Evolutionary conservation across 768 basidiomycete genomes (phyloP), one percentile per base, ranked within the genome.

Genomic region (Suillus subaureus): DNA sequence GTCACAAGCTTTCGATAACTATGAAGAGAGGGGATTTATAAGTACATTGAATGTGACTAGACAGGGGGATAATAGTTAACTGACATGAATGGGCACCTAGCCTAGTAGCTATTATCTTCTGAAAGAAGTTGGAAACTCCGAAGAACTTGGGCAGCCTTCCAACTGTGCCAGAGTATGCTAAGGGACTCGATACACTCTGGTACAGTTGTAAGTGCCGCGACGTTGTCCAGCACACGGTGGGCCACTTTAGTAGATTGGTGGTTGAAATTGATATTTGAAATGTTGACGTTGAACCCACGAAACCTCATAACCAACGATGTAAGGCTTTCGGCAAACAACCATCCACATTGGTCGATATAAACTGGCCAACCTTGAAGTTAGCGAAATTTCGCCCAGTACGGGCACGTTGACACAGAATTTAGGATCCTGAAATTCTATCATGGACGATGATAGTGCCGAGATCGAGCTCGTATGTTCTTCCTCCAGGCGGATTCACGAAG

Each of bases 381-480:
- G 15, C 26, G 26, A 52, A 26, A 16, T 8, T 9, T 33, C 11
- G 28, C 6, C 21, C 54, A 52, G 51, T 28, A 28, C 8, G 16
- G 26, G 26, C 49, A 49, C 49, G 4, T 35, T 21, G 28, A 54
- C 52, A 33, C 31, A 12, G 4, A 11, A 28, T 18, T 21, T 11
- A 54, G 11, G 21, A 35, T 21, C 33, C 28, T 31, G 28, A 28
- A 18, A 52, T 31, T 52, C 15, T 54, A 35, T 60, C 39, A 83
- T 84, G 82, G 82, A 84, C 40, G 83, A 91, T 70, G 90, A 92
- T 70, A 86, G 87, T 0, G 90, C 90, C 28, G 90, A 92, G 74
- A 90, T 92, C 51, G 90, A 91, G 78, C 84, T 91, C 67, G 89
- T 89, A 68, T 33, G 78, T 61, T 21, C 26, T 62, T 28, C 63